Percentiles rank a stretch among this genome's conserved stretches.
Conservation (phyloP, 2,329 filamentous ascomycete genomes). For the Chrysoporthe puriensis region DNA sequence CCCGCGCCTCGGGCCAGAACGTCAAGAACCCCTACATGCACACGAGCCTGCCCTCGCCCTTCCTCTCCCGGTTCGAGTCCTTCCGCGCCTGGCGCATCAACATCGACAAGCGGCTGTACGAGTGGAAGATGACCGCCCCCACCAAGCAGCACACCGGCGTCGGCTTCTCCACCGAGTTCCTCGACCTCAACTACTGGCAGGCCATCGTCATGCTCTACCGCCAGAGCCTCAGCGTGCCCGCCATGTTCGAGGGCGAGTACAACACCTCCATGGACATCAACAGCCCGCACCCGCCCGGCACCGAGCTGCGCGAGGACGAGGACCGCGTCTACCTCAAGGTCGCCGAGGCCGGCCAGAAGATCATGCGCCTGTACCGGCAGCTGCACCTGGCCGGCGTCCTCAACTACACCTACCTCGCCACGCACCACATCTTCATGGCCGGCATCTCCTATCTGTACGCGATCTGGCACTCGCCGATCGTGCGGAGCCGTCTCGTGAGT, state of each 20-base stretch:
- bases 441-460: conserved; percentile 96
- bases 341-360: conserved; percentile 91
- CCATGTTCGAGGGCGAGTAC: conserved; percentile 80
- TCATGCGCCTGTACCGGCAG: conserved; percentile 87
- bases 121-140: conserved; percentile 87
- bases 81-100: conserved; percentile 89
- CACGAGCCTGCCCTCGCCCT: conserved; percentile 79
- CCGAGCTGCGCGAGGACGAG: conserved; percentile 76
- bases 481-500: conserved; percentile 82
- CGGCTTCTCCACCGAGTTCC: conserved; percentile 83
- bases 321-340: conserved; percentile 93
- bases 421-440: conserved; percentile 96
- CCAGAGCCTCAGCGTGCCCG: conserved; percentile 84
- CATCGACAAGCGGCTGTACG: conserved; percentile 78
- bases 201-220: conserved; percentile 94
- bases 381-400: conserved; percentile 86
- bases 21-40: conserved; percentile 73
- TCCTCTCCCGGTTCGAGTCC: conserved; percentile 79
- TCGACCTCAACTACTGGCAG: conserved; percentile 98
- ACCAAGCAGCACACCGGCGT: conserved; percentile 81
- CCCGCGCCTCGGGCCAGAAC: conserved; percentile 68
- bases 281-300: conserved; percentile 45
- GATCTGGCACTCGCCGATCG: conserved; percentile 92
- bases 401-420: conserved; percentile 94
- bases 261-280: conserved; percentile 67